These are phyloP conservation scores for Citrus unshiu DNA, from an alignment of 345 rosid genomes.

Conservation along the genomic window DNA sequence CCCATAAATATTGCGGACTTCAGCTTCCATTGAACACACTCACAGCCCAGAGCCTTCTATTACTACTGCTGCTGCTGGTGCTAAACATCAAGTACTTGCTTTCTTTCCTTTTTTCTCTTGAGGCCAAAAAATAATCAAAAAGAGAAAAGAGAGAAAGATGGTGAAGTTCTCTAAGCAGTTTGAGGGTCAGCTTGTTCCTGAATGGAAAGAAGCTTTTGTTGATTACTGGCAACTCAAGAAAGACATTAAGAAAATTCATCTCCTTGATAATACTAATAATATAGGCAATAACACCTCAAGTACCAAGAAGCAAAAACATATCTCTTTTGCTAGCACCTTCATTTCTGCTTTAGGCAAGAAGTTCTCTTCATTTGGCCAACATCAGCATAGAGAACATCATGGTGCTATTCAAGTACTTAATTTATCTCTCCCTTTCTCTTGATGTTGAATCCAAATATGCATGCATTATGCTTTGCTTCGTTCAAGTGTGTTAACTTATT, in stretches of 20 bases:
- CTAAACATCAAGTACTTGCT: too few species aligned
- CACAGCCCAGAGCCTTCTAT: slow-evolving; percentile 14
- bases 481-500: not conserved
- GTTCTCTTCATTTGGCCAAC: slow-evolving; percentile 40
- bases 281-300: slow-evolving; percentile 2
- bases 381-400: slow-evolving; percentile 41
- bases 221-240: slow-evolving; percentile 92
- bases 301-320: slow-evolving; percentile 2
- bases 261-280: slow-evolving; percentile 17
- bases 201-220: slow-evolving; percentile 98
- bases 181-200: slow-evolving; percentile 93
- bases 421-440: not conserved
- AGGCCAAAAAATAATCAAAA: too few species aligned
- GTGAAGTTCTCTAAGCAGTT: slow-evolving; percentile 90
- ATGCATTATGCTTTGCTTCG: not conserved
- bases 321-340: slow-evolving; percentile 29
- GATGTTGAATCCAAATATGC: not conserved
- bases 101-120: too few species aligned
- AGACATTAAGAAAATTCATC: slow-evolving; percentile 60
- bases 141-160: slow-evolving; percentile 32
- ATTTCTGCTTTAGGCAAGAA: slow-evolving; percentile 47
- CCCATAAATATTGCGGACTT: slow-evolving; percentile 48
- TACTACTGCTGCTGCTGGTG: not conserved
- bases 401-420: slow-evolving; percentile 67
- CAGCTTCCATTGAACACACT: slow-evolving; percentile 37